These are phyloP conservation scores for Cystobasidium onofrii DNA, from an alignment of 768 basidiomycete species.

Conservation along the genomic window DNA sequence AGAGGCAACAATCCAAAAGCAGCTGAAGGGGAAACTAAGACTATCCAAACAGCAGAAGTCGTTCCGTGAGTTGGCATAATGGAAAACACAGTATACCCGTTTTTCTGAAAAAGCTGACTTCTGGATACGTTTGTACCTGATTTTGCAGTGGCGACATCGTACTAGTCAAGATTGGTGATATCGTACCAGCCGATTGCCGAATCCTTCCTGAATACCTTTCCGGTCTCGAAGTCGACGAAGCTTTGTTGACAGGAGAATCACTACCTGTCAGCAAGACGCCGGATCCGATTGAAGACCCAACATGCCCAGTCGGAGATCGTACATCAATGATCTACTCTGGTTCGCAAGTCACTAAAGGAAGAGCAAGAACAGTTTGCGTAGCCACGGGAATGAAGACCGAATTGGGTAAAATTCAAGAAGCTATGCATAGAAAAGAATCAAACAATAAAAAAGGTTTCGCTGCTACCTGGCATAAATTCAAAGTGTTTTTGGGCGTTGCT, in stretches of 20 bases:
- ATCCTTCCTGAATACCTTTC: slow-evolving; percentile 44
- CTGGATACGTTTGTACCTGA: too few species aligned
- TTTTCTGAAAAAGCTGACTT: too few species aligned
- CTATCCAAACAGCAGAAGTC: slow-evolving; percentile 43
- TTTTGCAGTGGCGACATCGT: slow-evolving; percentile 46
- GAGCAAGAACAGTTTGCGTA: slow-evolving; percentile 47
- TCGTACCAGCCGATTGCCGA: slow-evolving; percentile 47
- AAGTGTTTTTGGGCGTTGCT: slow-evolving; percentile 49
- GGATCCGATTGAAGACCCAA: slow-evolving; percentile 32
- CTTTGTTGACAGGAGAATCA: slow-evolving; percentile 47
- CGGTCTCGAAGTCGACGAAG: slow-evolving; percentile 48
- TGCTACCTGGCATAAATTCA: slow-evolving; percentile 31
- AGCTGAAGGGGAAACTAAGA: slow-evolving; percentile 30
- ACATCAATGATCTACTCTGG: slow-evolving; percentile 47
- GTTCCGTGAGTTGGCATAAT: slow-evolving; percentile 42
- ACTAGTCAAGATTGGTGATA: slow-evolving; percentile 48
- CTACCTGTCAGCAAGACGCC: slow-evolving; percentile 46
- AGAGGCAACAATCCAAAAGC: slow-evolving; percentile 29
- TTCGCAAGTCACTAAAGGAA: slow-evolving; percentile 49
- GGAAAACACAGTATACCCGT: too few species aligned
- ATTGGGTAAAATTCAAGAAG: slow-evolving; percentile 48
- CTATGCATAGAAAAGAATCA: slow-evolving; percentile 45
- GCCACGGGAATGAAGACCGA: slow-evolving; percentile 49
- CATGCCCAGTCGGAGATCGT: slow-evolving; percentile 47
- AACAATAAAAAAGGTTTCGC: slow-evolving; percentile 42